phyloP scores from a whole-genome alignment of 768 basidiomycete species.

The Leccinum uliginosum region DNA sequence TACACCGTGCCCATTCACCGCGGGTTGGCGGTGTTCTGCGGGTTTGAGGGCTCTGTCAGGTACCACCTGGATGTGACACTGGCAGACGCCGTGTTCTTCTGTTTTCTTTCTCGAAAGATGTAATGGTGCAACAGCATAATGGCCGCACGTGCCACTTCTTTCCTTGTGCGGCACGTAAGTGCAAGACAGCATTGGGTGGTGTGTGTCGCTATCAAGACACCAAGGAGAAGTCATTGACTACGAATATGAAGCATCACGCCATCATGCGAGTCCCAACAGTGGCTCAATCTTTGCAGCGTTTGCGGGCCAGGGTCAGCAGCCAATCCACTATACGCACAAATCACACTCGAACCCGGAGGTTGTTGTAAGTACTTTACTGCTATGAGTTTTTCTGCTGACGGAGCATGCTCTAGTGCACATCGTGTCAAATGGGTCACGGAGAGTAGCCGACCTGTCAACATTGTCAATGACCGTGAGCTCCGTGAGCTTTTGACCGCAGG shows the following conservation, averaged over 20 bases:
- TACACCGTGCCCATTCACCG: background rate
- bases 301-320: background rate
- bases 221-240: background rate
- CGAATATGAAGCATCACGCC: background rate
- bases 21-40: background rate
- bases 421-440: conserved; percentile 2
- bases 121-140: background rate
- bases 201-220: background rate
- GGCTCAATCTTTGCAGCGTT: background rate
- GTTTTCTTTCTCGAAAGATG: background rate
- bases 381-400: background rate
- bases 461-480: background rate
- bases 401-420: background rate
- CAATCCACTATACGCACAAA: background rate
- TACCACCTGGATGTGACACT: too few relatives aligned
- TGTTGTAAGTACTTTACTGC: background rate
- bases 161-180: background rate
- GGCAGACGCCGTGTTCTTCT: too few relatives aligned
- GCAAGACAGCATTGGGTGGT: background rate
- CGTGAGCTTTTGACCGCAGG: background rate
- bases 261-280: background rate
- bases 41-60: background rate
- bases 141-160: background rate
- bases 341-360: background rate
- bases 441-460: background rate